phyloP scores from a whole-genome alignment of 495 filamentous ascomycete species.

The Lasiosphaeria miniovina region DNA sequence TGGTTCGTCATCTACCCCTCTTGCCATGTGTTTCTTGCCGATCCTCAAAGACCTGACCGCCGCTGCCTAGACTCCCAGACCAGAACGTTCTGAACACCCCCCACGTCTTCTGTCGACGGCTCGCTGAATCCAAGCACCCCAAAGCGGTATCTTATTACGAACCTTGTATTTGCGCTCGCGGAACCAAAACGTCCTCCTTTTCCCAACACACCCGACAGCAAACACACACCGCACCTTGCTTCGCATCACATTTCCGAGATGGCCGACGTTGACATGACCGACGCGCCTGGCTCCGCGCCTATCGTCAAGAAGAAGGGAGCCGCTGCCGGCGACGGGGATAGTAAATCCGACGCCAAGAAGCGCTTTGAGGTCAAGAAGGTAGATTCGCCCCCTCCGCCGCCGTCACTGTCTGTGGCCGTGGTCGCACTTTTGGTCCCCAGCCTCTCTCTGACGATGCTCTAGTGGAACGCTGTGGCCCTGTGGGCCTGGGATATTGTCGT shows the following conservation, averaged over 20 bases:
- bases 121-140: no score
- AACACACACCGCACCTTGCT: slow-evolving; percentile 7
- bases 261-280: slow-evolving; percentile 97
- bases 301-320: slow-evolving; percentile 57
- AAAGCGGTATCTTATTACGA: no score
- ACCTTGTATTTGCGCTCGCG: no score
- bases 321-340: slow-evolving; percentile 46
- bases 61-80: no score
- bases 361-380: slow-evolving; percentile 99
- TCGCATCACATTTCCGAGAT: slow-evolving; percentile 44
- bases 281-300: slow-evolving; percentile 57
- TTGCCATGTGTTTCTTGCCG: no score
- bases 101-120: no score
- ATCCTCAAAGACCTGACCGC: no score
- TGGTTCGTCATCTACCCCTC: no score
- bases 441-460: slow-evolving; percentile 17
- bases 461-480: slow-evolving; percentile 99
- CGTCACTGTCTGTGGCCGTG: neutral
- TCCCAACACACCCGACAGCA: neutral
- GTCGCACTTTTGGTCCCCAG: neutral
- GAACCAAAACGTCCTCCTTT: no score
- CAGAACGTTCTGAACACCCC: no score
- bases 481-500: slow-evolving; percentile 99
- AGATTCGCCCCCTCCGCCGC: slow-evolving; percentile 12
- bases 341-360: slow-evolving; percentile 73